Evolutionary conservation across 129 eudicot species (phyloP).

Genomic region (Arctium minus): DNA sequence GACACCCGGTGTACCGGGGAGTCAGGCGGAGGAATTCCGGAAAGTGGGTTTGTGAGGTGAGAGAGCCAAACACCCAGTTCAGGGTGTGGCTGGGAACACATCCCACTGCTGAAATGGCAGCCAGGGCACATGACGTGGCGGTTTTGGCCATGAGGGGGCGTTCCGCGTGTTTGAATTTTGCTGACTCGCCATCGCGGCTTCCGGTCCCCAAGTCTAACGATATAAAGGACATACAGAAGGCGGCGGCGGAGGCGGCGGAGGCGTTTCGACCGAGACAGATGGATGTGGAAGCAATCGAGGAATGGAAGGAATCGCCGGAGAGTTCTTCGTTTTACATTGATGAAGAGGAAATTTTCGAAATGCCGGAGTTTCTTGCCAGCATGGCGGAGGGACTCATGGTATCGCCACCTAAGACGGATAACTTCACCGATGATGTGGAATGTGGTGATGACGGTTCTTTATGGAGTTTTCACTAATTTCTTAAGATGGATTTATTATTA

Average conservation of each 20-base stretch:
- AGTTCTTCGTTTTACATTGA: conserved; percentile 23
- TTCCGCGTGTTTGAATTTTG: conserved; percentile 51
- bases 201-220: conserved; percentile 44
- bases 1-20: background rate
- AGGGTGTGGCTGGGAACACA: conserved; percentile 31
- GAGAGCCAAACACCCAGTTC: conserved; percentile 30
- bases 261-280: conserved; percentile 15
- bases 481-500: too few species aligned
- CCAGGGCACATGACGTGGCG: background rate
- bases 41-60: conserved; percentile 16
- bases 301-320: background rate
- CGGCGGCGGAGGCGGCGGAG: conserved; percentile 5
- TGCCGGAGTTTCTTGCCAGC: conserved; percentile 36
- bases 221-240: conserved; percentile 9
- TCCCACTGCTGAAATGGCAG: background rate
- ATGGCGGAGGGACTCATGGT: conserved; percentile 61
- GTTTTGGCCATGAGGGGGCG: background rate
- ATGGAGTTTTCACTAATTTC: background rate
- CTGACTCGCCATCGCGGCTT: conserved; percentile 54
- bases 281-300: background rate
- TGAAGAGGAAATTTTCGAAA: conserved; percentile 41
- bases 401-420: conserved; percentile 16
- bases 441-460: too few species aligned
- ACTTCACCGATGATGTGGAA: conserved; percentile 27
- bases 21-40: background rate